Percentiles rank a stretch among this genome's conserved stretches.
These are phyloP conservation scores for Phytophthora kernoviae DNA, from an alignment of 352 stramenopile species.

Conservation along the genomic window DNA sequence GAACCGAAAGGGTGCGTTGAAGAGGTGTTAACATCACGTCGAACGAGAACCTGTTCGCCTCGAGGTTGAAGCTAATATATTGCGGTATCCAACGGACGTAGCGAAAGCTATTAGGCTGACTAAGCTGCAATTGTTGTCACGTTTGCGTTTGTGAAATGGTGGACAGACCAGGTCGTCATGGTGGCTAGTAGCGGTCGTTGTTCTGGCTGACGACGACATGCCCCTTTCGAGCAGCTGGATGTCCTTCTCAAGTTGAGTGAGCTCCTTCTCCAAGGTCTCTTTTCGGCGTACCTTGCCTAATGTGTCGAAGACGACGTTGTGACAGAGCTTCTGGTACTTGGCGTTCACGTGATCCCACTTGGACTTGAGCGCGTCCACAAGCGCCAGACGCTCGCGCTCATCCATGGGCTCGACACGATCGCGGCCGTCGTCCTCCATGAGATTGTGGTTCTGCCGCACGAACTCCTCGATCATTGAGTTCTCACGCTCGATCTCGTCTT, in stretches of 20 bases:
- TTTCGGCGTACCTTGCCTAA: constrained; percentile 93
- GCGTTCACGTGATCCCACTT: constrained; percentile 95
- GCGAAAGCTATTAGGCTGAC: constrained; percentile 3
- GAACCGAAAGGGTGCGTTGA: not conserved
- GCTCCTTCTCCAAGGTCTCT: constrained; percentile 91
- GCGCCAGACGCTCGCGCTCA: constrained; percentile 79
- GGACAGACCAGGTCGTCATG: not conserved
- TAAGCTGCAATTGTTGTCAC: constrained; percentile 11
- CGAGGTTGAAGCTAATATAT: constrained; percentile 17
- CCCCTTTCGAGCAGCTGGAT: constrained; percentile 86
- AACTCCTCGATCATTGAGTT: constrained; percentile 94
- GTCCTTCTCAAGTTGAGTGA: constrained; percentile 92
- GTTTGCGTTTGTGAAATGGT: not conserved
- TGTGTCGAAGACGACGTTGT: constrained; percentile 94
- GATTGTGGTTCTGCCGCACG: constrained; percentile 88
- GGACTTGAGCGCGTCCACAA: constrained; percentile 91
- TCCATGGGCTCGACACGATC: constrained; percentile 72
- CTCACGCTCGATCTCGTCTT: constrained; percentile 92
- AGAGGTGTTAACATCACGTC: no score
- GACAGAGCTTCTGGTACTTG: constrained; percentile 95
- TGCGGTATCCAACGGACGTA: constrained; percentile 14
- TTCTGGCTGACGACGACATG: constrained; percentile 67
- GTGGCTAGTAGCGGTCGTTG: constrained; percentile 49
- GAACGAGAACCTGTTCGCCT: not conserved
- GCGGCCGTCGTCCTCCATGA: constrained; percentile 76